phyloP scores from a whole-genome alignment of 2,329 filamentous ascomycete genomes.

The Pseudohalonectria lignicola region DNA sequence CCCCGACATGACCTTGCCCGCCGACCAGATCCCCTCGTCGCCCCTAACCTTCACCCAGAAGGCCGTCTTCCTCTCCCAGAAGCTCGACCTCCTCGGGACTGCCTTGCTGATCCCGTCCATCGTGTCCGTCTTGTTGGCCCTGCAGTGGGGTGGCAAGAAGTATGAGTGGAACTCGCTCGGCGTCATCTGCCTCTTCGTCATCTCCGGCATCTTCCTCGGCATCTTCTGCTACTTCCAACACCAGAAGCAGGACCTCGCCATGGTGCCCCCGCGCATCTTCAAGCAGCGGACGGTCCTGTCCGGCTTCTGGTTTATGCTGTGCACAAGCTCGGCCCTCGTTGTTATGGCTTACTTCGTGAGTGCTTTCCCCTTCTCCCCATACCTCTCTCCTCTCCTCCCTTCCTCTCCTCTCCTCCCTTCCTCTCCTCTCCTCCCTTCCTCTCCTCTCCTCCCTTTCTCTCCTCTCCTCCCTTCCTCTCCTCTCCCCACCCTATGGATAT shows the following conservation, averaged over 20 bases:
- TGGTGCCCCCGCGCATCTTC: constrained; percentile 28
- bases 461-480: too few relatives aligned
- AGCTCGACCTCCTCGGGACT: constrained; percentile 11
- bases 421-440: too few relatives aligned
- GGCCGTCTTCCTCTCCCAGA: constrained; percentile 31
- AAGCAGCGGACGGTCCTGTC: constrained; percentile 25
- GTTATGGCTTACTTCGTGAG: constrained; percentile 8
- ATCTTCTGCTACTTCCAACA: constrained; percentile 2
- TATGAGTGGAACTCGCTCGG: constrained; percentile 25
- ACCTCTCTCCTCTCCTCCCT: too few relatives aligned
- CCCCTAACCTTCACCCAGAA: constrained; percentile 11
- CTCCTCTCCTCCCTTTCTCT: too few relatives aligned
- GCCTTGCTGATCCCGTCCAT: constrained; percentile 15
- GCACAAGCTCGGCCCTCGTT: constrained; percentile 15
- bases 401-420: too few relatives aligned
- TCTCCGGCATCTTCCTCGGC: constrained; percentile 14
- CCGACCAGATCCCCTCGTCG: not conserved
- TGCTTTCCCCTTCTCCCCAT: constrained; percentile 1
- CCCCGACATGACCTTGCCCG: not conserved
- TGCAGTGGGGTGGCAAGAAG: constrained; percentile 34
- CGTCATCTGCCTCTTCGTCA: constrained; percentile 23
- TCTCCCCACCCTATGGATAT: too few relatives aligned
- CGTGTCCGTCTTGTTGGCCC: constrained; percentile 32
- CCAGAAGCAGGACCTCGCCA: constrained; percentile 14
- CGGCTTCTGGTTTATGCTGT: constrained; percentile 20